Conservation (phyloP, 441 rosid genomes). For the Populus hybrid region DNA sequence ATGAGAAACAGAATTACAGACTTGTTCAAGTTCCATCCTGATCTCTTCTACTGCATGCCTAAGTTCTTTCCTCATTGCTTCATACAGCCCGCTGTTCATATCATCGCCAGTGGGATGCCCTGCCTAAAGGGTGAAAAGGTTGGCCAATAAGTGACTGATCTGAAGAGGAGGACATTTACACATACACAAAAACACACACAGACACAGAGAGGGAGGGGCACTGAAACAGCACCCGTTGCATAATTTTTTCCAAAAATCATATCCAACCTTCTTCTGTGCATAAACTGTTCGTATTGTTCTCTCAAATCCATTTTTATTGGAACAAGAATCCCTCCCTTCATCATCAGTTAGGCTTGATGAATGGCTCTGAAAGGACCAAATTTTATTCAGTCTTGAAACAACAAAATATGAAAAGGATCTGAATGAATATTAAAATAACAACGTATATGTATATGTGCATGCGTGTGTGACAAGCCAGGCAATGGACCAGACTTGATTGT, state of each 20-base stretch:
- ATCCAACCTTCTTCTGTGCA: conserved; percentile 71
- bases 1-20: conserved; percentile 17
- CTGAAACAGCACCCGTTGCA: background rate
- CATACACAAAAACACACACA: background rate
- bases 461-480: conserved; percentile 2
- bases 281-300: conserved; percentile 68
- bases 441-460: background rate
- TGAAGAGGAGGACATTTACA: background rate
- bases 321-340: conserved; percentile 55
- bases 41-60: conserved; percentile 74
- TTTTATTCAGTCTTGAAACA: conserved; percentile 10
- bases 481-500: background rate
- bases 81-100: conserved; percentile 46
- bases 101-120: conserved; percentile 51
- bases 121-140: conserved; percentile 28
- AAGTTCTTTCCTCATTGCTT: conserved; percentile 65
- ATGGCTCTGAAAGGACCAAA: conserved; percentile 59
- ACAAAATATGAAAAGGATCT: background rate
- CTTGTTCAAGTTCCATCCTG: conserved; percentile 54
- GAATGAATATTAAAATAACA: background rate
- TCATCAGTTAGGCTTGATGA: conserved; percentile 92
- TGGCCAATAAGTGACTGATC: conserved; percentile 16
- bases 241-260: conserved; percentile 12
- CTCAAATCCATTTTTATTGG: conserved; percentile 48
- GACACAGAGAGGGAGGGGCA: background rate